phyloP scores from a whole-genome alignment of 371 early-diverging fungal species.

The Zopfochytrium polystomum region DNA sequence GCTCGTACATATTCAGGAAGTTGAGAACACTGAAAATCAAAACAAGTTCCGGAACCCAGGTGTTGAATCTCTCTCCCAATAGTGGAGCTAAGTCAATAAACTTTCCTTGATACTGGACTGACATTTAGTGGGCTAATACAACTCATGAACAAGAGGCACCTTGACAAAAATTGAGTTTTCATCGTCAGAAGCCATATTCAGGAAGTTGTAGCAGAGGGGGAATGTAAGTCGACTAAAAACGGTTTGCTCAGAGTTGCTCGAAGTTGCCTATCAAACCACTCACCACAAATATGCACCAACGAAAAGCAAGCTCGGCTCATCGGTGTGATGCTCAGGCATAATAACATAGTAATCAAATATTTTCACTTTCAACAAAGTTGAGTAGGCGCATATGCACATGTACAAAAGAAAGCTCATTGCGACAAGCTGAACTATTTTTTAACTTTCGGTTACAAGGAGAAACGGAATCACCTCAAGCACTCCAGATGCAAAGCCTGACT shows the following conservation, averaged over 20 bases:
- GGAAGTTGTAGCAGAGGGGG: slow-evolving; percentile 91
- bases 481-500: slow-evolving; percentile 24
- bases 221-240: slow-evolving; percentile 53
- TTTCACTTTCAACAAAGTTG: slow-evolving; percentile 79
- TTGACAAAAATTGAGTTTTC: slow-evolving; percentile 44
- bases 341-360: slow-evolving; percentile 80
- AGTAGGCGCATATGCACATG: slow-evolving; percentile 90
- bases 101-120: slow-evolving; percentile 48
- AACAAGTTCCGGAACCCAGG: slow-evolving; percentile 82
- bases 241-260: slow-evolving; percentile 6
- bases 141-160: slow-evolving; percentile 25
- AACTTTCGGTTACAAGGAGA: slow-evolving; percentile 8
- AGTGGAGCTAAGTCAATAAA: slow-evolving; percentile 80
- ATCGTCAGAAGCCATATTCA: slow-evolving; percentile 65
- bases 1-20: slow-evolving; percentile 74
- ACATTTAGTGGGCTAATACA: no score
- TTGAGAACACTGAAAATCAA: slow-evolving; percentile 71
- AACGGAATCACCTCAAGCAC: slow-evolving; percentile 38
- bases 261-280: background rate
- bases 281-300: slow-evolving; percentile 84
- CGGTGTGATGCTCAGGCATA: slow-evolving; percentile 87
- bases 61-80: slow-evolving; percentile 80
- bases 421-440: slow-evolving; percentile 62
- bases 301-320: slow-evolving; percentile 82
- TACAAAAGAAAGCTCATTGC: slow-evolving; percentile 75